phyloP scores from a whole-genome alignment of 2,329 filamentous ascomycete genomes.

The Epichloe baconii region DNA sequence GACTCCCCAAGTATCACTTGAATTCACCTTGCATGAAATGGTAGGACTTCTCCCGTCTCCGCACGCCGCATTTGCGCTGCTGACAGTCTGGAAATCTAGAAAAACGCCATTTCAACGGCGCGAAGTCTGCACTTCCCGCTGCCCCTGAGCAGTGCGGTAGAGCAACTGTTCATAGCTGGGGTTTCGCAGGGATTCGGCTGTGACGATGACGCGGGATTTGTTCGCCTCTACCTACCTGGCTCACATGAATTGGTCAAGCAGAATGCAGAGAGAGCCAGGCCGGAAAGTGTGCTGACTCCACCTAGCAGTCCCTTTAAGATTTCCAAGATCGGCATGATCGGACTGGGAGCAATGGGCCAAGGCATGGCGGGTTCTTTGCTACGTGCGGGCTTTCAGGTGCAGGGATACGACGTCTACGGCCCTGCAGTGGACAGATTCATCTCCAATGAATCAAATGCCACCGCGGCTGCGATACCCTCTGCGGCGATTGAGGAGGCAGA shows the following conservation, averaged over 20 bases:
- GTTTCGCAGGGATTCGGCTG: conserved; percentile 15
- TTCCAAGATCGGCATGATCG: conserved; percentile 21
- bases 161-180: conserved; percentile 20
- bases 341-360: conserved; percentile 25
- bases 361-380: conserved; percentile 24
- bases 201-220: conserved; percentile 16
- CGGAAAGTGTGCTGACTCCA: conserved; percentile 8
- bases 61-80: not conserved
- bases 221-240: conserved; percentile 14
- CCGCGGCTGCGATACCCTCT: conserved; percentile 13
- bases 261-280: conserved; percentile 3
- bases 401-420: conserved; percentile 20
- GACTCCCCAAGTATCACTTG: conserved; percentile 21
- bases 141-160: conserved; percentile 20
- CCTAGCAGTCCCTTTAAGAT: conserved; percentile 12
- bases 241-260: conserved; percentile 8
- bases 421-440: conserved; percentile 18
- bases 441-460: conserved; percentile 11
- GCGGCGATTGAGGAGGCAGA: conserved; percentile 17
- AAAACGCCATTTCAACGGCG: conserved; percentile 15
- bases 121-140: conserved; percentile 20
- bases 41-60: conserved; percentile 10
- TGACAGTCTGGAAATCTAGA: not conserved
- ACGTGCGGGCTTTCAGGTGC: conserved; percentile 18
- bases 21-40: conserved; percentile 23